Base-by-base conservation (phyloP, 106 monocot species). In the Dioscorea dumetorum region DNA sequence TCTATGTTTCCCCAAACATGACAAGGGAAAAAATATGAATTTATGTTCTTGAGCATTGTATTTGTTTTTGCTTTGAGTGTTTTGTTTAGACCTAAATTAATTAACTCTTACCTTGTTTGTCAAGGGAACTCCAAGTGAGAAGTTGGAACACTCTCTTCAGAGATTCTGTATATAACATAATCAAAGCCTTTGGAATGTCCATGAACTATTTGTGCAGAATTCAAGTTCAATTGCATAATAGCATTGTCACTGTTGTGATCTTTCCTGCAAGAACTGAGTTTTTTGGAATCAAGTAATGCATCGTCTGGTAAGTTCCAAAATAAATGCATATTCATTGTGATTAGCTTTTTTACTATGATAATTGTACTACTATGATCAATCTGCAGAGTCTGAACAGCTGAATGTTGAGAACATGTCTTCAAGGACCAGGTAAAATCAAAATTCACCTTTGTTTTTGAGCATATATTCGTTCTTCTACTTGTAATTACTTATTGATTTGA, bases 251-350 rank as follows among this genome's bases (percentile, higher is more conserved):
- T 16, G 15, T 67, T 51, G 34, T 72, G 20, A 68, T n/a, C 35
- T 56, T 62, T 50, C 17, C n/a, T 78, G 69, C 48, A 88, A 85
- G 88, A 83, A 56, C 71, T 85, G 12, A 54, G 58, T 24, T 88
- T 92, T 78, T 66, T 92, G 67, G 85, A 83, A 74, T 74, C 66
- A 63, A 85, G 85, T 50, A 72, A 69, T 50, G 50, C 67, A 68
- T 62, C 84, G 73, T 62, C 66, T 21, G 70, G 87, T 84, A 76
- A 74, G 53, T 41, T 76, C 19, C 34, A 68, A 35, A 34, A 35
- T 4, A 41, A 48, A 20, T 62, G 8, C 16, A 71, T 62, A 14
- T 24, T 70, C 7, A 12, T 4, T 4, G 3, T 23, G 5, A 12
- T 34, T 70, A 18, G 3, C 50, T 19, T 16, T 2, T 22, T 3